Conservation (phyloP, 2,329 filamentous ascomycete genomes). For the Aurifilum marmelostoma region DNA sequence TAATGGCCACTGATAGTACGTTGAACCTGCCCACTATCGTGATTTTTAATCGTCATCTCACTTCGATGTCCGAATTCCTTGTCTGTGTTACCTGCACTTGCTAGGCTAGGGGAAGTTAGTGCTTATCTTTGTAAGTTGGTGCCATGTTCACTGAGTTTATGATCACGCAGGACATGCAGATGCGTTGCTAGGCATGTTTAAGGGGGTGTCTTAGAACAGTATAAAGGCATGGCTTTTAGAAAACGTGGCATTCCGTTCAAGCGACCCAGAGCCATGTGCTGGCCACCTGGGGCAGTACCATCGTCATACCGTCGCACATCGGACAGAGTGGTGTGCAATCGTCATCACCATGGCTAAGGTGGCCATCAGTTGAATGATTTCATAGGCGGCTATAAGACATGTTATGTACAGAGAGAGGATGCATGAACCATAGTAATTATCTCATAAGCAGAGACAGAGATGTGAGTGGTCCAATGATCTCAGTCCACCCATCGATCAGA, state of each 20-base stretch:
- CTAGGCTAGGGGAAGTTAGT: not conserved
- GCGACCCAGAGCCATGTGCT: not conserved
- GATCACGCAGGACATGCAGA: not conserved
- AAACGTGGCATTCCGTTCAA: not conserved
- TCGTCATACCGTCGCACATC: not conserved
- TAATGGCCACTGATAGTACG: not conserved
- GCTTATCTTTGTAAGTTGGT: not conserved
- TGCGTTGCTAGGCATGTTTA: not conserved
- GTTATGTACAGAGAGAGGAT: not conserved
- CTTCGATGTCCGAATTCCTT: not conserved
- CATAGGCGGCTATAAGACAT: not conserved
- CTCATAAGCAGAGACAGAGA: not conserved
- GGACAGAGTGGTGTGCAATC: not conserved
- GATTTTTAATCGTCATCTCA: not conserved
- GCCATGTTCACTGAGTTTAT: not conserved
- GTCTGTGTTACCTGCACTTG: not conserved
- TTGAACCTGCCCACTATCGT: not conserved
- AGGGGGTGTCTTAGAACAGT: too few species aligned
- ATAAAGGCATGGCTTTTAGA: not conserved
- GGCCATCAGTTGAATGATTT: not conserved
- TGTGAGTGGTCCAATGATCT: not conserved
- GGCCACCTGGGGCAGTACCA: not conserved
- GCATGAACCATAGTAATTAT: not conserved
- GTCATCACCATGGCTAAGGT: not conserved
- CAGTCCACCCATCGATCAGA: not conserved